A percentile compares a stretch with the other conserved stretches of the same genome.
Evolutionary conservation across 305 asterid species (phyloP).

Genomic region (Lippia alba): DNA sequence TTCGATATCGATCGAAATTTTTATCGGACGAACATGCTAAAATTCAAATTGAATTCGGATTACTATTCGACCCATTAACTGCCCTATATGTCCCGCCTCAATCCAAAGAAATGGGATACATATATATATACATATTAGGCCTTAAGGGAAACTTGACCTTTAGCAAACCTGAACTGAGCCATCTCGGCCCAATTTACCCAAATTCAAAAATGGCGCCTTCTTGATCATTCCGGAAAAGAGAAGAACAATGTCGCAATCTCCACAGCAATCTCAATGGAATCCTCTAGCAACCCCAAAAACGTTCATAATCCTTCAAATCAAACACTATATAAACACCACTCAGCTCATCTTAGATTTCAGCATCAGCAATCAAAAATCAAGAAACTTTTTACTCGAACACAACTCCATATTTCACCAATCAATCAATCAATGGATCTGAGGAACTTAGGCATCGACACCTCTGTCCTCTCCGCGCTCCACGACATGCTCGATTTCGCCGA

Average conservation of each 20-base stretch:
- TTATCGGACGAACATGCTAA: no score
- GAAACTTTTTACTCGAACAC: no score
- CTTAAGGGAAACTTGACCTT: no score
- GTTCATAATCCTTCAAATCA: neutral
- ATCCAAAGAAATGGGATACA: no score
- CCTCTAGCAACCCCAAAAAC: constrained; percentile 16
- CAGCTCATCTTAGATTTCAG: no score
- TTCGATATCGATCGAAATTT: no score
- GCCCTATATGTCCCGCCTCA: no score
- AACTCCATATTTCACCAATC: neutral
- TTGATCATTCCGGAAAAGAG: constrained; percentile 20
- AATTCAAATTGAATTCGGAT: no score
- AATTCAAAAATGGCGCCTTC: neutral
- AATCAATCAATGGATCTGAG: constrained; percentile 46
- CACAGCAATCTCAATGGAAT: constrained; percentile 10
- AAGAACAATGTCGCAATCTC: neutral
- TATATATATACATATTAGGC: no score
- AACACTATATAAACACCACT: neutral
- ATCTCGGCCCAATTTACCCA: neutral
- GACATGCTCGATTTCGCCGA: constrained; percentile 41
- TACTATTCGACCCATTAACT: no score
- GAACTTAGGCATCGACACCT: constrained; percentile 38
- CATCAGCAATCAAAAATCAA: neutral
- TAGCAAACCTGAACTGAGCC: no score
- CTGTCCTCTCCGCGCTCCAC: constrained; percentile 46